These are phyloP conservation scores for Avena insularis DNA, from an alignment of 176 grass and related monocot genomes.

Conservation along the genomic window DNA sequence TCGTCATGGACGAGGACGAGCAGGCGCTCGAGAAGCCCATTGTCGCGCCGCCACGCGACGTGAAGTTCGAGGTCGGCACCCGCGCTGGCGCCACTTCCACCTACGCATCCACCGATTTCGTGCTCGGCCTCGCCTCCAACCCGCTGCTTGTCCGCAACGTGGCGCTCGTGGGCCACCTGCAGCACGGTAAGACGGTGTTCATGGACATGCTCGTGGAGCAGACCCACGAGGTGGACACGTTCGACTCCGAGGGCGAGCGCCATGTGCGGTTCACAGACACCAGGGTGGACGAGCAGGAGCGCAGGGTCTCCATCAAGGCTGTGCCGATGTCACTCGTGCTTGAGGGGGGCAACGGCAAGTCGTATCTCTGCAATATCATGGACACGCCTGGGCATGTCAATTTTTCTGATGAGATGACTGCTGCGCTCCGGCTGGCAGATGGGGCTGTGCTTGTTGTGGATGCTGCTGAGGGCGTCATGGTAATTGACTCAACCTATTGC, in stretches of 20 bases:
- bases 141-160: constrained; percentile 80
- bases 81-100: constrained; percentile 69
- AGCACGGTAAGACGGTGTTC: constrained; percentile 97
- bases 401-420: constrained; percentile 99
- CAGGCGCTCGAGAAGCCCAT: constrained; percentile 89
- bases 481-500: constrained; percentile 36
- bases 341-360: constrained; percentile 85
- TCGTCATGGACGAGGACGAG: constrained; percentile 99
- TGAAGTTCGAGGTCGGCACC: constrained; percentile 79
- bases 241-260: constrained; percentile 80
- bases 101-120: constrained; percentile 86
- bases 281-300: constrained; percentile 94
- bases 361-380: constrained; percentile 98
- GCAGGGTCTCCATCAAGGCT: constrained; percentile 92
- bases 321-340: constrained; percentile 98
- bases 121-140: constrained; percentile 93
- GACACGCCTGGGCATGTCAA: constrained; percentile 95
- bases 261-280: constrained; percentile 90
- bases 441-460: constrained; percentile 91
- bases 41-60: constrained; percentile 76
- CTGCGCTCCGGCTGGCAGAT: constrained; percentile 80
- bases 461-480: constrained; percentile 97
- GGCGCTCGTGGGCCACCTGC: constrained; percentile 88
- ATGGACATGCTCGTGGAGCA: constrained; percentile 99
- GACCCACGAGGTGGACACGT: constrained; percentile 91